Evolutionary conservation across 441 rosid genomes (phyloP).

Genomic region (Corymbia calophylla): DNA sequence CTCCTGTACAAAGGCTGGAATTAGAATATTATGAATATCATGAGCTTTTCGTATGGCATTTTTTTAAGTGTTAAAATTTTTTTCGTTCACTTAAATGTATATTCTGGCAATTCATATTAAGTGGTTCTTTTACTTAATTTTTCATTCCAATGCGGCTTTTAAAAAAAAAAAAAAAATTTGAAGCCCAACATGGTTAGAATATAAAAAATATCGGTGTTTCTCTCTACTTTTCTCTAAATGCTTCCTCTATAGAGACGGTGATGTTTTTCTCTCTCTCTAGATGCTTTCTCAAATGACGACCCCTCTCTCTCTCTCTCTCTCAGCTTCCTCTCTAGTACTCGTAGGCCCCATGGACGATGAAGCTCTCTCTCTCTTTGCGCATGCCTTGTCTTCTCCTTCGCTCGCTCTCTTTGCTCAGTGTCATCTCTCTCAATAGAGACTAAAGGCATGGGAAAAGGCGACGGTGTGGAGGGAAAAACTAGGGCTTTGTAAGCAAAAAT

Average conservation of each 20-base stretch:
- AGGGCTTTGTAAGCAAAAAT: background rate
- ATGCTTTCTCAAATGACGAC: background rate
- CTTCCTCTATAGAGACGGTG: background rate
- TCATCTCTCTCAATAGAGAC: background rate
- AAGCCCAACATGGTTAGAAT: background rate
- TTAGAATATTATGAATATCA: no score
- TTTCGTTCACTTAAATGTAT: background rate
- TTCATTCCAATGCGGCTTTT: background rate
- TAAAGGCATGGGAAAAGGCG: background rate
- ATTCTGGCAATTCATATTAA: background rate
- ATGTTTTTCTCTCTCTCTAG: no score
- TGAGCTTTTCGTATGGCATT: no score
- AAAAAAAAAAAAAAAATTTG: no score
- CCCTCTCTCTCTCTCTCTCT: background rate
- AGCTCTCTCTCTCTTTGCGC: background rate
- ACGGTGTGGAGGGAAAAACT: background rate
- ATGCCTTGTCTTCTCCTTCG: background rate
- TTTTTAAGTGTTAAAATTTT: no score
- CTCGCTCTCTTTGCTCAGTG: background rate
- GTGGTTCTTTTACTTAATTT: background rate
- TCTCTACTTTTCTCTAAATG: background rate
- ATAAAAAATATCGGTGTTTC: background rate
- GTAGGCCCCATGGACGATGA: background rate
- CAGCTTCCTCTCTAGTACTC: background rate
- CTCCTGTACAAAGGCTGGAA: background rate